Evolutionary conservation across 345 rosid species (phyloP).

Genomic region (Arabis alpina): DNA sequence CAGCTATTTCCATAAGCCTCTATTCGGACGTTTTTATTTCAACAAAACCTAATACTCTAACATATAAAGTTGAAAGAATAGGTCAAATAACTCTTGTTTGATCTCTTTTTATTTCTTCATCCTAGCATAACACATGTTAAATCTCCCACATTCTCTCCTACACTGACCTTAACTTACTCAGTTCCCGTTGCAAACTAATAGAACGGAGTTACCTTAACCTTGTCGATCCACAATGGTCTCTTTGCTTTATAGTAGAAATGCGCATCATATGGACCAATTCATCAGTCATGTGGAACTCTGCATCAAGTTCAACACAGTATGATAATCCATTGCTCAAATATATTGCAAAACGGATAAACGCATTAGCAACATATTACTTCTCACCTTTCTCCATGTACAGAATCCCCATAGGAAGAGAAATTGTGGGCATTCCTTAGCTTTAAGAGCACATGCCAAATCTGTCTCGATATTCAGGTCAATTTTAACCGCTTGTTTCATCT

Average conservation of each 20-base stretch:
- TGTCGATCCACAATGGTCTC: slow-evolving; percentile 72
- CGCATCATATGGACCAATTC: slow-evolving; percentile 92
- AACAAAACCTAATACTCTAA: neutral
- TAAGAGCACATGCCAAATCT: slow-evolving; percentile 91
- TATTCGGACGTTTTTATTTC: neutral
- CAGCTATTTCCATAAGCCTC: neutral
- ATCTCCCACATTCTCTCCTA: neutral
- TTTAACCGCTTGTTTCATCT: slow-evolving; percentile 70
- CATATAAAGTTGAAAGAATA: neutral
- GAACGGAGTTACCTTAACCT: slow-evolving; percentile 44
- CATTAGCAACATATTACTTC: neutral
- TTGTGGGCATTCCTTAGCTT: slow-evolving; percentile 81
- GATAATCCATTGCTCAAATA: slow-evolving; percentile 13
- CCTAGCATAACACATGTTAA: neutral
- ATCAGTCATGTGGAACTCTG: slow-evolving; percentile 75
- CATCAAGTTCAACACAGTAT: slow-evolving; percentile 22
- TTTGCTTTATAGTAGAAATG: slow-evolving; percentile 92
- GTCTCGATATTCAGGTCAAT: slow-evolving; percentile 84
- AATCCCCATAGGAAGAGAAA: slow-evolving; percentile 78
- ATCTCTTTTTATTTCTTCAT: neutral
- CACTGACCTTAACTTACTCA: no score
- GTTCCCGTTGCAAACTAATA: slow-evolving; percentile 35
- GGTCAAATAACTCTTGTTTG: neutral
- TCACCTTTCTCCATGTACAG: slow-evolving; percentile 84
- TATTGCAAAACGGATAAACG: neutral